phyloP scores from a whole-genome alignment of 352 stramenopile genomes.

The Pythium grandisporangium region DNA sequence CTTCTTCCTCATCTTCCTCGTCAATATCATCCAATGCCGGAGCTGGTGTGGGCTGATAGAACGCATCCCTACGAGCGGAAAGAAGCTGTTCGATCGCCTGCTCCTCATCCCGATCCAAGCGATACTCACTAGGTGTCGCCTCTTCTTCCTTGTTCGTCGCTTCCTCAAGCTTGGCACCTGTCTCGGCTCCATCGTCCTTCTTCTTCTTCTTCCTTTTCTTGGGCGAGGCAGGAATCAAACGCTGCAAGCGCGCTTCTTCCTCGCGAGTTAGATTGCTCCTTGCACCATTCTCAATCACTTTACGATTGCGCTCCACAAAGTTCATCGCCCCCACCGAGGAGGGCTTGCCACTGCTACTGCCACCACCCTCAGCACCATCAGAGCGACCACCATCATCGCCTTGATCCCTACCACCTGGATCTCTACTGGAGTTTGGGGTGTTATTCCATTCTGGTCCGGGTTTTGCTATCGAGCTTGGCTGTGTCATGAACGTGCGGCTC shows the following conservation, averaged over 20 bases:
- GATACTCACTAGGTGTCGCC: constrained; percentile 26
- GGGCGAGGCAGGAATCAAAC: constrained; percentile 20
- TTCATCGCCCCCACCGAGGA: too few species aligned
- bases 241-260: constrained; percentile 31
- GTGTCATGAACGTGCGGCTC: neutral
- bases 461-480: neutral
- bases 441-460: too few species aligned
- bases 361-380: too few species aligned
- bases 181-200: neutral
- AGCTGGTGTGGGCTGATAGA: constrained; percentile 20
- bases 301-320: constrained; percentile 49
- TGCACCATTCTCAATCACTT: constrained; percentile 57
- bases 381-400: too few species aligned
- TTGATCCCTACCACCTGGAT: too few species aligned
- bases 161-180: neutral
- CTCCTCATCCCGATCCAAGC: constrained; percentile 24
- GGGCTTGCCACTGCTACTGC: too few species aligned
- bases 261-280: constrained; percentile 55
- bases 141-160: neutral
- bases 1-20: constrained; percentile 5
- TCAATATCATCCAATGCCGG: constrained; percentile 12
- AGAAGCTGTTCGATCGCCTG: constrained; percentile 41
- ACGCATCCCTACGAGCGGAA: constrained; percentile 17
- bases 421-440: too few species aligned
- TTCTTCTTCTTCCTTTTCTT: constrained; percentile 1